Evolutionary conservation across 169 alveolate genomes (phyloP).

Genomic region (Besnoitia besnoiti): DNA sequence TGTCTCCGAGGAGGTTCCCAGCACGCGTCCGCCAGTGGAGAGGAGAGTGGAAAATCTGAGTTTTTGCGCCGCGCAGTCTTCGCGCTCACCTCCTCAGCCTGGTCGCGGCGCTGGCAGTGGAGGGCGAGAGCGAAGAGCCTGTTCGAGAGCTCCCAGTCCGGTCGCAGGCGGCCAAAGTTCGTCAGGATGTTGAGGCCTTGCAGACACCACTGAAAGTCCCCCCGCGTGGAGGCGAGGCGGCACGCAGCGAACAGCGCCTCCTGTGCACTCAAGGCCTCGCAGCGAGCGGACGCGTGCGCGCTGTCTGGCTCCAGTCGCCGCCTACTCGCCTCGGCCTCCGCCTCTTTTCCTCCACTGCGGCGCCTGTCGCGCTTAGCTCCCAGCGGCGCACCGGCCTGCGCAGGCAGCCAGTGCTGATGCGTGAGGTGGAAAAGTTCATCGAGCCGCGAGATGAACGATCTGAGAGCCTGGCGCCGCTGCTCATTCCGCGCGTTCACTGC

Average conservation of each 20-base stretch:
- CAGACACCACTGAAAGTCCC: constrained; percentile 9
- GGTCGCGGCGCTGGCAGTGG: constrained; percentile 12
- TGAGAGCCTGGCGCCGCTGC: constrained; percentile 11
- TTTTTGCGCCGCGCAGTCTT: not conserved
- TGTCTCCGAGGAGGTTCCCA: too few relatives aligned
- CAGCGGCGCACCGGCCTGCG: not conserved
- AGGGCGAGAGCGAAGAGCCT: constrained; percentile 20
- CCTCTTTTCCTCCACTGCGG: too few relatives aligned
- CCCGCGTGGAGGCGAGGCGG: not conserved
- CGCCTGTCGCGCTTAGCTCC: not conserved
- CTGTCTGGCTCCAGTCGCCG: not conserved
- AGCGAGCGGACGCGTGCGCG: not conserved
- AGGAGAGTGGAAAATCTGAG: too few relatives aligned
- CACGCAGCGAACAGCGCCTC: constrained; percentile 31
- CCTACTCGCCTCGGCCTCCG: not conserved
- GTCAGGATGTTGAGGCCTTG: not conserved
- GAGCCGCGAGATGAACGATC: not conserved
- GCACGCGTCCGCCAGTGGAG: too few relatives aligned
- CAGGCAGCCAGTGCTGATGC: constrained; percentile 43
- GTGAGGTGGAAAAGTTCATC: constrained; percentile 9
- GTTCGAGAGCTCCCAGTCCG: constrained; percentile 22
- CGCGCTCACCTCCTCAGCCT: not conserved
- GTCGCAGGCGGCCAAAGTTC: constrained; percentile 13
- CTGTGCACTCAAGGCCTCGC: constrained; percentile 3
- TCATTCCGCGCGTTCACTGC: not conserved